Evolutionary conservation across 306 rosid species (phyloP).

Genomic region (Arachis hypogaea): DNA sequence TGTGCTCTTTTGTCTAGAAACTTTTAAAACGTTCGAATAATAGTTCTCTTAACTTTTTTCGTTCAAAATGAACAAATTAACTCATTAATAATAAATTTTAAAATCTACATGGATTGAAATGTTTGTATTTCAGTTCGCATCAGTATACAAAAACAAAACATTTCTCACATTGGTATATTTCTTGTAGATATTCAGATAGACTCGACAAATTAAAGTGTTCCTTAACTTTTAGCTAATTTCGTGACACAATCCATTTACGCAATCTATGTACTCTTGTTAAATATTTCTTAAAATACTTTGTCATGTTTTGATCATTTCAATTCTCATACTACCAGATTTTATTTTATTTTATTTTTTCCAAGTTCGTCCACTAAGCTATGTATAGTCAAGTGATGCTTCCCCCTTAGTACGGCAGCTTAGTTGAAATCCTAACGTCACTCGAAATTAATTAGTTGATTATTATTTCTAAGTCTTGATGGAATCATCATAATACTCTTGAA

Average conservation of each 20-base stretch:
- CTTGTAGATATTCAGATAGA: background rate
- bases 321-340: too few species aligned
- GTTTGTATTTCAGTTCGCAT: too few species aligned
- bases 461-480: too few species aligned
- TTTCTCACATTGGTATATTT: background rate
- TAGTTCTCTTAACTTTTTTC: too few species aligned
- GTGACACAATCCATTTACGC: slow-evolving; percentile 9
- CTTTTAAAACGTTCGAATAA: too few species aligned
- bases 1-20: too few species aligned
- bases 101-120: too few species aligned
- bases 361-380: slow-evolving; percentile 2
- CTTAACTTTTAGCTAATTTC: background rate
- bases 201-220: slow-evolving; percentile 16
- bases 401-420: slow-evolving; percentile 27
- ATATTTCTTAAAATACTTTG: background rate
- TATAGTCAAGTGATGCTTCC: slow-evolving; percentile 20
- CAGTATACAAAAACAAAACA: background rate
- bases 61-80: too few species aligned
- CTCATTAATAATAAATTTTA: too few species aligned
- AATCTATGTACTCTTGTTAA: background rate
- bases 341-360: background rate
- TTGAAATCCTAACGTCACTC: slow-evolving; percentile 4
- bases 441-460: too few species aligned
- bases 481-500: too few species aligned
- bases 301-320: background rate